Conservation (phyloP, 2,329 filamentous ascomycete species). For the Fusarium graminum region DNA sequence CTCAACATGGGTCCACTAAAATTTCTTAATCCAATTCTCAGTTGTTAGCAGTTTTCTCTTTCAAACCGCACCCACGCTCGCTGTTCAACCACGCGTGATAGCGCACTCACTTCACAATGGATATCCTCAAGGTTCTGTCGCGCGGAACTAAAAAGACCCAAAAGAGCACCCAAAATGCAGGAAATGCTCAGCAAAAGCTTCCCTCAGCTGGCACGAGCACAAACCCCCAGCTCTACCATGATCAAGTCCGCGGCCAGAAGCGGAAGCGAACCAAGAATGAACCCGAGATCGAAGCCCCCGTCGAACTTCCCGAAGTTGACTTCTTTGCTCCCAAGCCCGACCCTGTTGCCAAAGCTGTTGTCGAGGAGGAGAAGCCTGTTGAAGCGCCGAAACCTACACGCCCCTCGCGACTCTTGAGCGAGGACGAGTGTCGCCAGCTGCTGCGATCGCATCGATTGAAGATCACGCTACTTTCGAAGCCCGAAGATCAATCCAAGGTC, state of each 20-base stretch:
- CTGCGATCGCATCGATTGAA: slow-evolving; percentile 87
- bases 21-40: slow-evolving; percentile 42
- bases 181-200: slow-evolving; percentile 59
- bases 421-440: slow-evolving; percentile 79
- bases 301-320: slow-evolving; percentile 63
- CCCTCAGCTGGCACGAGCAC: slow-evolving; percentile 74
- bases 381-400: slow-evolving; percentile 49
- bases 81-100: slow-evolving; percentile 16
- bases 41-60: slow-evolving; percentile 36
- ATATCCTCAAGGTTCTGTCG: slow-evolving; percentile 79
- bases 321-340: slow-evolving; percentile 69
- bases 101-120: slow-evolving; percentile 62
- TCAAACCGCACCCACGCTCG: slow-evolving; percentile 14
- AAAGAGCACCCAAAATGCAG: slow-evolving; percentile 51
- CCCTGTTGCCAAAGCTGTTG: slow-evolving; percentile 51
- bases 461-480: slow-evolving; percentile 77
- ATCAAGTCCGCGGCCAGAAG: slow-evolving; percentile 65
- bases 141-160: slow-evolving; percentile 73
- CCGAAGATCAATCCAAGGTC: slow-evolving; percentile 57
- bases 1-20: slow-evolving; percentile 44
- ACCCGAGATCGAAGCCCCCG: slow-evolving; percentile 47
- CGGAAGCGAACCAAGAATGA: slow-evolving; percentile 65
- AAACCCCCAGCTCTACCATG: slow-evolving; percentile 79
- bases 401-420: slow-evolving; percentile 62
- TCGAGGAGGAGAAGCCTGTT: slow-evolving; percentile 40